phyloP scores from a whole-genome alignment of 2,329 filamentous ascomycete species.

The Cladosporium oxysporum region DNA sequence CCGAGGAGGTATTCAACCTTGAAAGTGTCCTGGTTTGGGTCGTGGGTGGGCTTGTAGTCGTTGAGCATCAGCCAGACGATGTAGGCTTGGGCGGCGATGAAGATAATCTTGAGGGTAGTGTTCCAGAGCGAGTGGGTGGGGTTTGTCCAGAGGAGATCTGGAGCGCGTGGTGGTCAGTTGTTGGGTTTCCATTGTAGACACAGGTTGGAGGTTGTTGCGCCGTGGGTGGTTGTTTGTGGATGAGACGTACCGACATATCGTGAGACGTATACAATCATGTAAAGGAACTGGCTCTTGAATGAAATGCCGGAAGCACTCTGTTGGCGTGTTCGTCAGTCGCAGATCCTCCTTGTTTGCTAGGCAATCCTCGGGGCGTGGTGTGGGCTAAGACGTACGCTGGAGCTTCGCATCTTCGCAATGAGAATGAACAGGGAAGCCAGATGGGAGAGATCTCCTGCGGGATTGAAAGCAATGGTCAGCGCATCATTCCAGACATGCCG shows the following conservation, averaged over 20 bases:
- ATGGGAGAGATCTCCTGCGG: conserved; percentile 88
- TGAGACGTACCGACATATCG: conserved; percentile 67
- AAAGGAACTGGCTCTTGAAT: conserved; percentile 96
- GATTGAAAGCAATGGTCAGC: conserved; percentile 20
- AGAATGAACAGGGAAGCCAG: conserved; percentile 91
- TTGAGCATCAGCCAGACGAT: conserved; percentile 98
- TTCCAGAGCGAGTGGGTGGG: conserved; percentile 73
- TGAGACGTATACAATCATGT: conserved; percentile 89
- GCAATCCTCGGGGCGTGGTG: not conserved
- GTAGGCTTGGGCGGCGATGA: conserved; percentile 87
- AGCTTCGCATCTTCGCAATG: conserved; percentile 88
- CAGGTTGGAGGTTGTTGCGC: conserved; percentile 24
- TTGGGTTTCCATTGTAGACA: not conserved
- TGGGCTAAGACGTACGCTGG: conserved; percentile 65
- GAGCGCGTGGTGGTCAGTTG: conserved; percentile 21
- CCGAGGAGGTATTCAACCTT: conserved; percentile 91
- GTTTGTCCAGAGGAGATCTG: conserved; percentile 82
- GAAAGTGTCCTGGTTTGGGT: conserved; percentile 96
- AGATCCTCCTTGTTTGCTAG: not conserved
- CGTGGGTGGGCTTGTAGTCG: conserved; percentile 95
- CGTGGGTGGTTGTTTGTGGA: not conserved
- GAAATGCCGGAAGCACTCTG: conserved; percentile 97
- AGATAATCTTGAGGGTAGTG: conserved; percentile 91
- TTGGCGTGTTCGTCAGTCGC: conserved; percentile 13
- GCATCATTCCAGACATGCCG: conserved; percentile 9